Base-by-base conservation (phyloP, 2,329 filamentous ascomycete genomes). In the Alternaria consortialis region DNA sequence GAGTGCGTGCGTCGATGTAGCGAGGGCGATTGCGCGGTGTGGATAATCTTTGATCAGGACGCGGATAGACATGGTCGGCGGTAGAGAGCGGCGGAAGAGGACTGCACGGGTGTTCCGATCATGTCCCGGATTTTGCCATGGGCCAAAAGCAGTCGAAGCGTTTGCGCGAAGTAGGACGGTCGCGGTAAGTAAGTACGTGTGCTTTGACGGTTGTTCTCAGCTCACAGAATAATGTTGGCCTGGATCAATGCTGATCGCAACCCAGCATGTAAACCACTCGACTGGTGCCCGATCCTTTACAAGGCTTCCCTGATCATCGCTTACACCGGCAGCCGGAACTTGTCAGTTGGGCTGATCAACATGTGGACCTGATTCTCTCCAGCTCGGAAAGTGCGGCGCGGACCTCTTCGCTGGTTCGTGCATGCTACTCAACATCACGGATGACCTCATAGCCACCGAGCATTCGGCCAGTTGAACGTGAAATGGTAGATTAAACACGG, bases 1-100 rank as follows among this genome's bases (percentile, higher is more conserved):
- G 70, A 98, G 85, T 74, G 90, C 91, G 79, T 97, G 90, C 20
- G 89, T 87, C 40, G 89, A 82, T 31, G 93, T 94, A 37, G 90
- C 90, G 67, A 98, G 89, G 66, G 93, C 93, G 77, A 98, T 93
- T 67, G 93, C 91, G 67, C 94, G 91, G 77, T 93, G 88, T 68
- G 93, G 93, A 75, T 92, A 88, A 76, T 97, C 93, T 81, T 91
- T 91, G 78, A 97, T 89, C 73, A 95, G 87, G 63, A 97, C 88
- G 73, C 90, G 90, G 80, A 93, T 90, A 61, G 74, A 77, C 75
- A 78, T 78, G 69, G 72, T 74, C 52, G 63, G 61, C 39, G 59
- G 66, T 62, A 52, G 61, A 59, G 42, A 63, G 56, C 39, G 40
- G 58, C 64, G 60, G 56, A 46, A 53, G 34, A 53, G 36, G 53